Percentiles rank a stretch among this genome's conserved stretches.
Conservation (phyloP, 805 yeast species). For the Metschnikowia bowlesiae region DNA sequence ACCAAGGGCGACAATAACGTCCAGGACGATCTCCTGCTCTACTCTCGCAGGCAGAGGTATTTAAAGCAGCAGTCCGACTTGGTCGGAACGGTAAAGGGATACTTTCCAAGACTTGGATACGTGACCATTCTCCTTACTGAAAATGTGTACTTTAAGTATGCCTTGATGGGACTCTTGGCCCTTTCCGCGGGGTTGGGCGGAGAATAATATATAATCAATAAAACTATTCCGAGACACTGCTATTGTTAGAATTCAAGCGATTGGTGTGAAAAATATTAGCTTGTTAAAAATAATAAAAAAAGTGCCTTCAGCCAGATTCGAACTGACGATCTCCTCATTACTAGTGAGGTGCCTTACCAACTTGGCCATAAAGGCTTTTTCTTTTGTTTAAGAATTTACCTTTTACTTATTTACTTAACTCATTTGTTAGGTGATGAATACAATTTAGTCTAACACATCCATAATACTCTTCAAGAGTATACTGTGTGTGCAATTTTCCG, state of each 20-base stretch:
- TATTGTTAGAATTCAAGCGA: not conserved
- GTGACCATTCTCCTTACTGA: conserved; percentile 89
- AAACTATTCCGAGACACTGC: not conserved
- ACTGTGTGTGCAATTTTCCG: too few relatives aligned
- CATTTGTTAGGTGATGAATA: too few relatives aligned
- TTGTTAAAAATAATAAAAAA: too few relatives aligned
- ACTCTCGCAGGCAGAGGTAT: conserved; percentile 71
- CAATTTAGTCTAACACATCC: too few relatives aligned
- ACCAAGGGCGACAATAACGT: conserved; percentile 98
- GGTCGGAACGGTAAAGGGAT: conserved; percentile 89
- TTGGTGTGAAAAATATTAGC: not conserved
- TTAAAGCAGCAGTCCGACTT: conserved; percentile 73
- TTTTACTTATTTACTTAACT: too few relatives aligned
- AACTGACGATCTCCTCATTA: conserved; percentile 41
- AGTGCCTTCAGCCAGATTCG: conserved; percentile 13
- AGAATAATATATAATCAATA: conserved; percentile 8
- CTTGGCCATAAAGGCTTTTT: conserved; percentile 33
- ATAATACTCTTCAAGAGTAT: too few relatives aligned
- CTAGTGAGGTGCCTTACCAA: conserved; percentile 41
- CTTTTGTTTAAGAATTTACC: too few relatives aligned
- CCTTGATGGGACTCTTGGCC: conserved; percentile 70
- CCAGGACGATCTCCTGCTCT: conserved; percentile 82
- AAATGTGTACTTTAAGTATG: conserved; percentile 75
- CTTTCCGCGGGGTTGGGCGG: conserved; percentile 56
- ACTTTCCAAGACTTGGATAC: conserved; percentile 85